Evolutionary conservation across 1,284 basidiomycete species (phyloP), one percentile per base, ranked within the genome.

Genomic region (Tetrapyrgos nigripes): DNA sequence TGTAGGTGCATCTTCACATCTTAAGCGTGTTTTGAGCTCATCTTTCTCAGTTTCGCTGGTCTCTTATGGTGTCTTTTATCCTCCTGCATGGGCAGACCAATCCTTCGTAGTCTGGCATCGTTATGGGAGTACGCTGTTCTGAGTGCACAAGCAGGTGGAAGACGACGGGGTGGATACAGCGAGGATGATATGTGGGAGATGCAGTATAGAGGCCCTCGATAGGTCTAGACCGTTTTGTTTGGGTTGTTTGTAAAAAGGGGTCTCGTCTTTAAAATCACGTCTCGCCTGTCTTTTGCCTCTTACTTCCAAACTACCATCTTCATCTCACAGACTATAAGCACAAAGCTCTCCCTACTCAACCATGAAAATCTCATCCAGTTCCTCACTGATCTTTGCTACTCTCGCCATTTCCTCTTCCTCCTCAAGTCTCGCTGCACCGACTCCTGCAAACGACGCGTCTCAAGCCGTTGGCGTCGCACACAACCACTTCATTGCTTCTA

Each of bases 31-130:
- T 19, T 40, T 31, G 17, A 31, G 44, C 57, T 21, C 56, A 40
- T 24, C 49, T 29, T 62, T 52, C 43, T 13, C 57, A 89, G 87
- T 49, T 69, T 83, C 50, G 76, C 79, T 27, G 74, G 80, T 27
- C 66, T 88, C 5, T 78, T 77, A 37, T 88, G 87, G 85, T 89
- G 88, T 66, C 71, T 88, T 57, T 70, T 88, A 52, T 88, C 86
- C 33, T 88, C 86, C 4, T 88, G 88, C 73, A 68, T 89, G 60
- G 87, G 88, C 24, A 73, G 73, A 9, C 74, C 84, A 2, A 71
- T 86, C 40, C 70, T 77, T 44, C 73, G 72, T 26, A 67, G 74
- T 17, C 57, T 84, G 29, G 72, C 75, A 26, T 77, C 78, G 45
- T 64, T 84, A 19, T 86, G 83, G 84, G 73, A 82, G 45, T 76